A percentile compares a stretch with the other conserved stretches of the same genome.
phyloP scores from a whole-genome alignment of 2,329 filamentous ascomycete species.

The Westerdykella aurantiaca region DNA sequence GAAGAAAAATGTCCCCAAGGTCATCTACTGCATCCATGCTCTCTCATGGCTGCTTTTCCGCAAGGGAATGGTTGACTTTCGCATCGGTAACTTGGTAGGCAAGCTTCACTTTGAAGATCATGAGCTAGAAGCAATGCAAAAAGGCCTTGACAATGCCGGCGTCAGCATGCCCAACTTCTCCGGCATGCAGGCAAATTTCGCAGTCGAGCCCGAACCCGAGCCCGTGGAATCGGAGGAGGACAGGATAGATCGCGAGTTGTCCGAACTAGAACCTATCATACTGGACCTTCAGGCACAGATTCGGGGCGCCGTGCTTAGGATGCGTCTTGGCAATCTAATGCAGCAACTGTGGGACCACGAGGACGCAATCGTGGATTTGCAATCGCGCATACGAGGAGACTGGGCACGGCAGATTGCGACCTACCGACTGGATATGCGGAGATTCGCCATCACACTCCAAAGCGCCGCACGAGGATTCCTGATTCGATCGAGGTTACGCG shows the following conservation, averaged over 20 bases:
- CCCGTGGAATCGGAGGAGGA: constrained; percentile 84
- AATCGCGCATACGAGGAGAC: constrained; percentile 80
- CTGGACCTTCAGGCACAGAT: constrained; percentile 81
- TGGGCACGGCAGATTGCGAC: constrained; percentile 76
- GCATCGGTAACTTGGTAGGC: constrained; percentile 92
- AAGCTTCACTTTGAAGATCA: constrained; percentile 97
- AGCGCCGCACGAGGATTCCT: constrained; percentile 72
- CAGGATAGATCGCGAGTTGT: constrained; percentile 72
- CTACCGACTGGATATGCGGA: constrained; percentile 77
- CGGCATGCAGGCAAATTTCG: constrained; percentile 94
- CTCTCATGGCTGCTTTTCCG: constrained; percentile 95
- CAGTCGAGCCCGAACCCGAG: constrained; percentile 69
- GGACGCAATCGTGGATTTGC: constrained; percentile 69
- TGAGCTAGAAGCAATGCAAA: constrained; percentile 94
- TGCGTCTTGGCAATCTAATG: constrained; percentile 77
- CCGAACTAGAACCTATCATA: constrained; percentile 66
- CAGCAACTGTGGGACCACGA: constrained; percentile 85
- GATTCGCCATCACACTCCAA: constrained; percentile 74
- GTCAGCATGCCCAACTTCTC: constrained; percentile 96
- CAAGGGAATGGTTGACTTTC: constrained; percentile 89
- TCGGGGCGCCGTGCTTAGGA: constrained; percentile 70
- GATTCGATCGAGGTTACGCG: constrained; percentile 57
- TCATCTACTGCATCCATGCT: constrained; percentile 97
- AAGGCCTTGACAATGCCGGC: constrained; percentile 91
- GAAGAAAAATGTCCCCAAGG: constrained; percentile 99